Conservation (phyloP, 495 filamentous ascomycete species). For the Penicillium fimorum region DNA sequence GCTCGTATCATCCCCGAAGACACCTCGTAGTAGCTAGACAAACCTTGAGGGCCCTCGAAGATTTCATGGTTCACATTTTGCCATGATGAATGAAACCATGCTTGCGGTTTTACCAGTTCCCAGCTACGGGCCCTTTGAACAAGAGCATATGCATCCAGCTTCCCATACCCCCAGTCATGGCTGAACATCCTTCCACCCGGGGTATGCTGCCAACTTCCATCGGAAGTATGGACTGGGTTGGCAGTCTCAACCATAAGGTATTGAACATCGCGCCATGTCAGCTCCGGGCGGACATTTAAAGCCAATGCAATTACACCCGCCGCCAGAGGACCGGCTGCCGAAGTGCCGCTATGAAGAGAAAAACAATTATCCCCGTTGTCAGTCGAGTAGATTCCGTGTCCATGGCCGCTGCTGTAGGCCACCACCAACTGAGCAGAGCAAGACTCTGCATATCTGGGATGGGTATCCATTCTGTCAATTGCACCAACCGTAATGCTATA, state of each 20-base stretch:
- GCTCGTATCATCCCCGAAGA: too few species aligned
- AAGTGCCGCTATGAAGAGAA: conserved; percentile 93
- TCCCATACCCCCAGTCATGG: conserved; percentile 92
- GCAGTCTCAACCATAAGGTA: conserved; percentile 83
- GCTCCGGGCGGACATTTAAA: conserved; percentile 75
- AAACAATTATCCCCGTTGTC: too few species aligned
- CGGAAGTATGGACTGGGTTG: too few species aligned
- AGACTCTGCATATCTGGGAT: conserved; percentile 91
- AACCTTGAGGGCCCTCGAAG: too few species aligned
- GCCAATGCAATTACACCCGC: conserved; percentile 87
- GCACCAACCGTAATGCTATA: conserved; percentile 98
- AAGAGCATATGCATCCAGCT: conserved; percentile 88
- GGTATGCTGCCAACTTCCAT: conserved; percentile 75
- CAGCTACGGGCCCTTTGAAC: too few species aligned
- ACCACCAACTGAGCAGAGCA: conserved; percentile 95
- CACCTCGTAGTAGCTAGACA: too few species aligned
- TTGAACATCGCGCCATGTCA: conserved; percentile 94
- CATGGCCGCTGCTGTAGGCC: conserved; percentile 94
- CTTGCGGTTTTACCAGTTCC: conserved; percentile 90
- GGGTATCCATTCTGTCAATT: conserved; percentile 76
- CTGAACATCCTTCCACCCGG: conserved; percentile 80
- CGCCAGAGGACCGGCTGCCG: conserved; percentile 90
- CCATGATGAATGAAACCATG: conserved; percentile 91
- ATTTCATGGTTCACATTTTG: conserved; percentile 81
- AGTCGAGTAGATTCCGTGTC: too few species aligned